Conservation (phyloP, 176 grass and related monocot species). For the Bothriochloa decipiens region DNA sequence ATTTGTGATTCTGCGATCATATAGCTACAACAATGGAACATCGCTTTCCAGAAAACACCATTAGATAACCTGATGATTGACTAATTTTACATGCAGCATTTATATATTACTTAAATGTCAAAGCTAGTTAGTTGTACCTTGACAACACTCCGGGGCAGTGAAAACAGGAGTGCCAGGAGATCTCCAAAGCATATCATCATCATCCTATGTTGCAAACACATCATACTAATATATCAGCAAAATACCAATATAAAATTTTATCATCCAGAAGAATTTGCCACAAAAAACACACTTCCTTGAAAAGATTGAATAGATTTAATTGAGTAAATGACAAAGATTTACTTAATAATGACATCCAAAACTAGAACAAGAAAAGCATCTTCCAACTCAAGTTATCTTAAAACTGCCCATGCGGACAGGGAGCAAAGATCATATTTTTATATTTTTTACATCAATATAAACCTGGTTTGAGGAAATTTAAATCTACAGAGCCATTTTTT, state of each 20-base stretch:
- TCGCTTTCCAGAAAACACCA: neutral
- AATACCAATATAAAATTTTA: conserved; percentile 1
- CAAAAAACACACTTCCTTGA: neutral
- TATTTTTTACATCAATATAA: neutral
- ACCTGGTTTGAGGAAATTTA: neutral
- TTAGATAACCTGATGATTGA: conserved; percentile 1
- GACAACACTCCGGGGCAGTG: conserved; percentile 89
- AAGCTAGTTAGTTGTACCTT: conserved; percentile 55
- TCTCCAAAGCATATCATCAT: conserved; percentile 78
- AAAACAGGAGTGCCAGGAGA: conserved; percentile 93
- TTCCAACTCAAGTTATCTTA: conserved; percentile 9
- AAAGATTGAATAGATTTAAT: neutral
- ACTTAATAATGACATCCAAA: conserved; percentile 26
- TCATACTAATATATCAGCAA: conserved; percentile 1
- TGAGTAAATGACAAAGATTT: neutral
- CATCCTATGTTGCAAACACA: conserved; percentile 62
- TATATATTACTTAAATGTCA: conserved; percentile 2
- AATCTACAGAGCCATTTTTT: conserved; percentile 9
- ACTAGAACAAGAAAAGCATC: conserved; percentile 7
- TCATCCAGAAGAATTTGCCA: neutral
- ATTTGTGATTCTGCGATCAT: conserved; percentile 28
- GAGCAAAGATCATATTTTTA: neutral
- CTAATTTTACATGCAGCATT: neutral
- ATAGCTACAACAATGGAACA: conserved; percentile 15
- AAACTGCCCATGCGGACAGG: neutral